These are phyloP conservation scores for Triglochin maritima DNA, from an alignment of 106 monocot species.

Conservation along the genomic window DNA sequence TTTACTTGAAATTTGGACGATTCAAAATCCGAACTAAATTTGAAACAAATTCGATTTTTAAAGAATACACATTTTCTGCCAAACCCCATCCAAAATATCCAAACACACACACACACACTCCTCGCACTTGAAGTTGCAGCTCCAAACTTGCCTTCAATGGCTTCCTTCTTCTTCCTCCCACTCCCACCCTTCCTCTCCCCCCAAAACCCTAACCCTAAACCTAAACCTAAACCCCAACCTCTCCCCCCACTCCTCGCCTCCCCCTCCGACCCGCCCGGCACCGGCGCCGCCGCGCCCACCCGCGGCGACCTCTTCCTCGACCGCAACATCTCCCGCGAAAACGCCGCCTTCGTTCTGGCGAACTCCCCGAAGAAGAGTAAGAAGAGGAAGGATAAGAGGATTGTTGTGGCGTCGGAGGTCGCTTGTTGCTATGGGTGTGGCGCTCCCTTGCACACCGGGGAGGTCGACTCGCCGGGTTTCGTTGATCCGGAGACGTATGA, in stretches of 20 bases:
- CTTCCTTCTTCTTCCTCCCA: no score
- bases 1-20: no score
- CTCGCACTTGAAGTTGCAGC: no score
- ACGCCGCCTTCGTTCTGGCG: constrained; percentile 35
- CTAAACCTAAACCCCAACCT: neutral
- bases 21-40: no score
- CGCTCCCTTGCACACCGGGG: constrained; percentile 59
- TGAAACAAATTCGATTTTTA: no score
- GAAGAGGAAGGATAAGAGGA: constrained; percentile 24
- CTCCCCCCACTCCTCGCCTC: neutral
- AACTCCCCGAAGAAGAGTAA: constrained; percentile 21
- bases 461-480: constrained; percentile 65
- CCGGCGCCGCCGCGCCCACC: constrained; percentile 82
- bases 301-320: constrained; percentile 74
- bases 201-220: neutral
- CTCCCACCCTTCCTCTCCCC: neutral
- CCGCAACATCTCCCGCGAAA: constrained; percentile 27
- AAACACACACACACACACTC: no score
- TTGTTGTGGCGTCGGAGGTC: constrained; percentile 8
- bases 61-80: no score
- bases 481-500: constrained; percentile 68
- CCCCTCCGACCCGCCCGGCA: constrained; percentile 37
- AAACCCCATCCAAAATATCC: no score
- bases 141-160: no score
- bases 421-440: constrained; percentile 91